Base-by-base conservation (phyloP, 1,139 yeast species). In the Geotrichum histeridarum region DNA sequence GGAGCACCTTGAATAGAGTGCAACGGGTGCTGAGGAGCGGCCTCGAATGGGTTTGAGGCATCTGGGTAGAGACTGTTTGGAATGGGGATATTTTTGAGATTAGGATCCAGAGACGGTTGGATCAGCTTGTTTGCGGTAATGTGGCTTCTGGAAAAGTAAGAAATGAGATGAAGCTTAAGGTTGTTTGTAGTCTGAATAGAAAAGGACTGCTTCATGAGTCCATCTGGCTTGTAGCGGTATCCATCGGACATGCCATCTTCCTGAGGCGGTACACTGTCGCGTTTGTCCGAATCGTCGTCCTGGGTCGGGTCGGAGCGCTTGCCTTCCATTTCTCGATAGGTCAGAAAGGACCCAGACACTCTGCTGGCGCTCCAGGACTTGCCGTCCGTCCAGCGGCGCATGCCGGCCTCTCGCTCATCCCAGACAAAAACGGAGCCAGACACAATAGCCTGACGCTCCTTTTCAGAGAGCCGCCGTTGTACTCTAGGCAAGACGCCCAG, bases 351-450 rank as follows among this genome's bases (percentile, higher is more conserved):
- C 1, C 88, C 87, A 17, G 79, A 76, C 2, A 84, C 89, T 60
- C 88, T 74, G 0, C 86, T 80, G 1, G 90, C 87, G 56, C 83
- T 77, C 90, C 90, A 84, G 42, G 78, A 74, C 51, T 71, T 71
- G 38, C 90, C 88, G 63, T 84, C 91, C 1, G 91, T 84, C 91
- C 91, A 84, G 42, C 90, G 70, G 60, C 82, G 77, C 82, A 84
- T 84, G 15, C 83, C 86, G 51, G 88, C 81, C 61, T 80, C 83
- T 22, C 77, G 73, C 67, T 84, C 90, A 64, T 81, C 83, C 90
- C 90, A 84, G 2, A 83, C 79, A 61, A 81, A 84, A 0, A 84
- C 77, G 1, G 83, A 75, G n/a, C 87, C 86, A 14, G 81, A 76
- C 18, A 69, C 70, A 47, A 84, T 83, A 17, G 67, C 64, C 51